phyloP scores from a whole-genome alignment of 768 basidiomycete species.

The Paxillus rubicundulus region DNA sequence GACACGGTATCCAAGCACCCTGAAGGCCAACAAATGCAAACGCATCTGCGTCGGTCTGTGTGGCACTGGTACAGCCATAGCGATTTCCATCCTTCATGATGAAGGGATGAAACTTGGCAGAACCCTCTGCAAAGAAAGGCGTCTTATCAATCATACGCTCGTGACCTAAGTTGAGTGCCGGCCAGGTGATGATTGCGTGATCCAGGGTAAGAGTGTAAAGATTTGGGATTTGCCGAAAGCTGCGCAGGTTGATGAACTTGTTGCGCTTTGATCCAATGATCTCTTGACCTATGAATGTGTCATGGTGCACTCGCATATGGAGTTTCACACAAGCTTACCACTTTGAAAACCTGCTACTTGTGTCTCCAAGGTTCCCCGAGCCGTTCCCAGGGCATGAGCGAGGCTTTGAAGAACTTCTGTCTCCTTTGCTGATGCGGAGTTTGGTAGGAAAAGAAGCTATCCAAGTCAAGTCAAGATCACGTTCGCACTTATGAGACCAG shows the following conservation, averaged over 20 bases:
- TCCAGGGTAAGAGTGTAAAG: not conserved
- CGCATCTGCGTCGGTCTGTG: not conserved
- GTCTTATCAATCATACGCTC: not conserved
- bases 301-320: not conserved
- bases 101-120: not conserved
- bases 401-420: not conserved
- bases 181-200: not conserved
- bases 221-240: not conserved
- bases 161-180: too few species aligned
- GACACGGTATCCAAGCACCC: not conserved
- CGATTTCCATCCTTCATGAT: not conserved
- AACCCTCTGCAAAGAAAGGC: not conserved
- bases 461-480: not conserved
- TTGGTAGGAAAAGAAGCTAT: not conserved
- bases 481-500: too few species aligned
- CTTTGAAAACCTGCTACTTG: not conserved
- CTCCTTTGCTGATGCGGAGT: not conserved
- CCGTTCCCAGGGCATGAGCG: not conserved
- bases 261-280: not conserved
- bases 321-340: not conserved
- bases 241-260: not conserved
- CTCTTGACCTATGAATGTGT: not conserved
- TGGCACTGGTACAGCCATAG: not conserved
- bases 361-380: not conserved
- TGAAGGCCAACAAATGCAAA: not conserved